A percentile compares a stretch with the other conserved stretches of the same genome.
Evolutionary conservation across 768 basidiomycete genomes (phyloP).

Genomic region (Favolaschia claudopus): DNA sequence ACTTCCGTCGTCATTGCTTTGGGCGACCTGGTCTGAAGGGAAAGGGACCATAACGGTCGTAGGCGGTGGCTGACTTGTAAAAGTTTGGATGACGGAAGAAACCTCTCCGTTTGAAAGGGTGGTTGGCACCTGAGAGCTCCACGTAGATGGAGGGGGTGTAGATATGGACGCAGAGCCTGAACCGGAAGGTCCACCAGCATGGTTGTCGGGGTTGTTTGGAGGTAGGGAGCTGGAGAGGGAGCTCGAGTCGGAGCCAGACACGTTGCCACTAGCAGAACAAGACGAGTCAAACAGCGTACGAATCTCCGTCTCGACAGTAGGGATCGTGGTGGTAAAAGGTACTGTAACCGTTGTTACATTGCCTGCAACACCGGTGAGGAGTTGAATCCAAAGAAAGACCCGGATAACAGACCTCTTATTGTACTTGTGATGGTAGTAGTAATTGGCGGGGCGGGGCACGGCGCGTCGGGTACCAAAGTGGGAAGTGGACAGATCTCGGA

Average conservation of each 20-base stretch:
- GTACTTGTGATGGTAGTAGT: slow-evolving; percentile 40
- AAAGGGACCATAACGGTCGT: slow-evolving; percentile 36
- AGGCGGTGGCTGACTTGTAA: slow-evolving; percentile 44
- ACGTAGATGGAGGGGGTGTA: slow-evolving; percentile 40
- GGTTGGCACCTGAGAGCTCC: slow-evolving; percentile 40
- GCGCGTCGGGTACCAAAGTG: slow-evolving; percentile 32
- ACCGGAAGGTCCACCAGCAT: slow-evolving; percentile 5
- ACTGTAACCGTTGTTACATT: slow-evolving; percentile 42
- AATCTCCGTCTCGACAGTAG: slow-evolving; percentile 39
- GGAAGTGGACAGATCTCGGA: slow-evolving; percentile 39
- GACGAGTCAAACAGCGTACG: slow-evolving; percentile 53
- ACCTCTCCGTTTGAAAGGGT: slow-evolving; percentile 53
- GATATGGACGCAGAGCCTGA: slow-evolving; percentile 35
- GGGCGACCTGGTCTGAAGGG: slow-evolving; percentile 25
- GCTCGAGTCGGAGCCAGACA: too few species aligned
- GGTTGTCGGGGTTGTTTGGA: slow-evolving; percentile 13
- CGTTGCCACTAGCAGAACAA: slow-evolving; percentile 34
- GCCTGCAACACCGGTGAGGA: slow-evolving; percentile 14
- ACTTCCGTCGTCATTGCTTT: slow-evolving; percentile 22
- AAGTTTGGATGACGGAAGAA: slow-evolving; percentile 41
- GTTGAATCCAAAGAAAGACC: background rate
- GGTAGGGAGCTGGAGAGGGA: slow-evolving; percentile 12
- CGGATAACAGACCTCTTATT: slow-evolving; percentile 40
- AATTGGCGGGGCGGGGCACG: slow-evolving; percentile 30
- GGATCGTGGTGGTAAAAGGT: slow-evolving; percentile 47